These are phyloP conservation scores for Arthrobotrys sphaeroides DNA, from an alignment of 2,329 filamentous ascomycete species.

Conservation along the genomic window DNA sequence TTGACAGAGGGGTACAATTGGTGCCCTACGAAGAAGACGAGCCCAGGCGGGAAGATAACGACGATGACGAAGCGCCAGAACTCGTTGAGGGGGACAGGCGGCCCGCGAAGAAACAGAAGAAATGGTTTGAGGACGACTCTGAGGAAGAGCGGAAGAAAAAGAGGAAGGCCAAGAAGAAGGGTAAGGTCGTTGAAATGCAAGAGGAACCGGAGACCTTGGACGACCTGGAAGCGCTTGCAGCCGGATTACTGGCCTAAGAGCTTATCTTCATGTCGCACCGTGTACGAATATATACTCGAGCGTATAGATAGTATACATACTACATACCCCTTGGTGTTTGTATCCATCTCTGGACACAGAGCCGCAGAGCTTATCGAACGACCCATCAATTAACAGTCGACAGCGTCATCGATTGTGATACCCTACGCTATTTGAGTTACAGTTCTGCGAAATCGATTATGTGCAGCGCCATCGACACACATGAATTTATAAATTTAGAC, in stretches of 20 bases:
- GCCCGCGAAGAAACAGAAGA: slow-evolving; percentile 71
- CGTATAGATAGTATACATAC: too few species aligned
- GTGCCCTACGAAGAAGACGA: slow-evolving; percentile 55
- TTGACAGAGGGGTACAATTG: slow-evolving; percentile 48
- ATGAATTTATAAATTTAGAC: background rate
- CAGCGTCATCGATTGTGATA: background rate
- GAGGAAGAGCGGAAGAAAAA: slow-evolving; percentile 66
- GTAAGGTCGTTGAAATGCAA: slow-evolving; percentile 64
- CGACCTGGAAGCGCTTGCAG: slow-evolving; percentile 79
- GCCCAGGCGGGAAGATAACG: slow-evolving; percentile 59
- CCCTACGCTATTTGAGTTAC: background rate
- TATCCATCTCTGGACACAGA: background rate
- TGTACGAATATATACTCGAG: slow-evolving; percentile 3
- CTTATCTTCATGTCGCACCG: background rate
- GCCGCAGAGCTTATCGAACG: too few species aligned
- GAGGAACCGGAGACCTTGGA: slow-evolving; percentile 71
- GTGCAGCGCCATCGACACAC: background rate
- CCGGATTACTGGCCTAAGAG: slow-evolving; percentile 70
- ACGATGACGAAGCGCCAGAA: slow-evolving; percentile 56
- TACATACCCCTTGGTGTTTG: background rate
- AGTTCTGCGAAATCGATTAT: background rate
- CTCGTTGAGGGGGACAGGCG: slow-evolving; percentile 62
- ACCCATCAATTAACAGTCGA: too few species aligned
- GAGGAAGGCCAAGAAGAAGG: slow-evolving; percentile 61
- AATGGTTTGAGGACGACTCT: slow-evolving; percentile 82